A percentile compares a stretch with the other conserved stretches of the same genome.
Conservation (phyloP, 2,329 filamentous ascomycete species). For the Clonostachys rhizophaga region DNA sequence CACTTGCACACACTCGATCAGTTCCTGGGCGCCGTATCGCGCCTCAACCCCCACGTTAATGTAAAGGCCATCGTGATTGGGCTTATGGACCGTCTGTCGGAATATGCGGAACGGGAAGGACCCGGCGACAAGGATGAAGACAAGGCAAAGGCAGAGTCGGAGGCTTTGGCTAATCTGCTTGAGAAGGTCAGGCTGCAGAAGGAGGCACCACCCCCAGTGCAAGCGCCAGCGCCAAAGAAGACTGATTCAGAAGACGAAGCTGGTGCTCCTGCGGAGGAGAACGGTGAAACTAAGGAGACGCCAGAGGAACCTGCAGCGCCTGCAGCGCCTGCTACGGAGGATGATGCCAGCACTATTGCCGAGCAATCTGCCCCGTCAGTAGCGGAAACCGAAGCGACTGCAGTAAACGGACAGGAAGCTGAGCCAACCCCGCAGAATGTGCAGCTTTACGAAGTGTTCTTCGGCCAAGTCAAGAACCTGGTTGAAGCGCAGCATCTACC, state of each 20-base stretch:
- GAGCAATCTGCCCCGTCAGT: constrained; percentile 29
- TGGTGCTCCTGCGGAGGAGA: constrained; percentile 21
- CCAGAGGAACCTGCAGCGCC: constrained; percentile 10
- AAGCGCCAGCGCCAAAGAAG: constrained; percentile 4
- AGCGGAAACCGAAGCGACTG: constrained; percentile 41
- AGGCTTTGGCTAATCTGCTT: constrained; percentile 73
- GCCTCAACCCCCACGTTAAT: constrained; percentile 93
- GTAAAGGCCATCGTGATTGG: constrained; percentile 98
- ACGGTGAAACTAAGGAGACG: constrained; percentile 22
- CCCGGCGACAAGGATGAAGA: constrained; percentile 66
- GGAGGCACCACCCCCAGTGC: constrained; percentile 22
- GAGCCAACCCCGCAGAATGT: constrained; percentile 53
- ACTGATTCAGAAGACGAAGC: constrained; percentile 13
- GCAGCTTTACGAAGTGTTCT: constrained; percentile 95
- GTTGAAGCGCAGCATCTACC: constrained; percentile 87
- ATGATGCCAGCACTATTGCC: constrained; percentile 20
- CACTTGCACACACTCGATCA: constrained; percentile 96
- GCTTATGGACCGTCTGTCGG: constrained; percentile 91
- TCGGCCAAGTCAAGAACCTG: constrained; percentile 89
- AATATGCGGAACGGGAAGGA: constrained; percentile 88
- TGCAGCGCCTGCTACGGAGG: constrained; percentile 13
- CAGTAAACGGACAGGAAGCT: constrained; percentile 38
- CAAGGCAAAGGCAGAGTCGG: constrained; percentile 74
- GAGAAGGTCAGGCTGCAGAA: constrained; percentile 72
- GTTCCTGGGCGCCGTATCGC: constrained; percentile 86